Evolutionary conservation across 495 filamentous ascomycete genomes (phyloP), one percentile per base, ranked within the genome.

Genomic region (Cladorrhinum samala): DNA sequence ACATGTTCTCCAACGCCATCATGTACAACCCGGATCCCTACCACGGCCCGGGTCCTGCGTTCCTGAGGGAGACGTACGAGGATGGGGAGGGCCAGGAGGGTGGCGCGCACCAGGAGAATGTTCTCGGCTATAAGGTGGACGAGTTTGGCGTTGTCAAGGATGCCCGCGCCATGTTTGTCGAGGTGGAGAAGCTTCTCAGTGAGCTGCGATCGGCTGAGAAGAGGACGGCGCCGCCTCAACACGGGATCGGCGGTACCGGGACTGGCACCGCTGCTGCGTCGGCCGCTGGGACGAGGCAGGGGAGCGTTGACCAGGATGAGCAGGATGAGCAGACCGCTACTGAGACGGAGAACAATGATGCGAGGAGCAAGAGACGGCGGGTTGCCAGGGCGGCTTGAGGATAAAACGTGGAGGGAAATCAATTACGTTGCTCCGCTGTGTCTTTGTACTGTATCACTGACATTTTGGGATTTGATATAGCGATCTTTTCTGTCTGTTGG

Each of bases 1-100:
- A 92, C 59, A 95, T 97, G 86, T 96, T 96, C 62, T 86, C 88
- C 46, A 98, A 98, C 62, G 92, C 92, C 13, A 83, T 96, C 63
- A 96, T 97, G 93, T 98, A 90, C 77, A 98, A 97, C 57, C 82
- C 86, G 0, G 82, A 88, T 53, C 79, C 85, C 0, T 68, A 75
- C 24, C 83, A 86, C 36, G 85, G 86, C 0, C 81, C 88, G 36
- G 85, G 86, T 0, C 80, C 76, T 2, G 72, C 73, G 2, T 86
- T 87, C 57, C 67, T 79, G 21, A 55, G 54, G 1, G 51, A 60
- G 2, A 55, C 54, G 38, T 49, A 62, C 16, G 69, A 70, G 48
- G 61, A 49, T 1, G 61, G 54, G 24, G 61, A 64, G 2, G 72
- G 56, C 9, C 55, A 60, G 58, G 72, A 61, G 6, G 72, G 55